Evolutionary conservation across 2,329 filamentous ascomycete species (phyloP), one percentile per base, ranked within the genome.

Genomic region (Nemania serpens): DNA sequence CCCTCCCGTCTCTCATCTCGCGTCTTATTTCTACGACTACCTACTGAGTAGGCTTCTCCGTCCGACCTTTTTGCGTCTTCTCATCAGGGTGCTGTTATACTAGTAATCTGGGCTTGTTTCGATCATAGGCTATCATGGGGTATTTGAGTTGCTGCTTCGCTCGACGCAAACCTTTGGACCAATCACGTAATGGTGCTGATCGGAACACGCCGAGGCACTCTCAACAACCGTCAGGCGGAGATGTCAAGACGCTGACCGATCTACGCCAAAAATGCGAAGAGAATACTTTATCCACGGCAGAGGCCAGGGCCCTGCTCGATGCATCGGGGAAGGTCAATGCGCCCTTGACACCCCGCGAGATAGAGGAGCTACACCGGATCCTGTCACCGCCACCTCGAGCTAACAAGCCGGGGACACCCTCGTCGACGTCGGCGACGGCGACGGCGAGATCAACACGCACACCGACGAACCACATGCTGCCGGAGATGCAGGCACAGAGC

Each of bases 401-500:
- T 34, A 25, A 20, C 18, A 58, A 62, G 46, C 45, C 58, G 25
- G 51, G 45, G 29, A 59, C 52, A 29, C 52, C 55, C 22, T 55
- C 52, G 41, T 52, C 45, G 20, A 17, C 45, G 20, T 43, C 61
- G 5, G 34, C 36, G 12, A n/a, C 50, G 15, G 36, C 45, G 6
- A n/a, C 25, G 25, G 25, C 25, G 25, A 53, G 53, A 43, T 42
- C 58, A 48, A 58, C 33, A 37, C 61, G 64, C 25, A 66, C 64
- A 43, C 61, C 61, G 20, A 66, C 64, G 12, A 64, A 64, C 50
- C 48, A 66, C 13, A 66, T 66, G 64, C 15, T 66, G n/a, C 64
- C 64, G 13, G 55, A 59, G 5, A 29, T 36, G 20, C 64, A 64
- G 43, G 29, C 13, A 20, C 58, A 66, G 37, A 66, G 61, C 51